These are phyloP conservation scores for Mucor racemosus DNA, from an alignment of 371 early-diverging fungal species.

Conservation along the genomic window DNA sequence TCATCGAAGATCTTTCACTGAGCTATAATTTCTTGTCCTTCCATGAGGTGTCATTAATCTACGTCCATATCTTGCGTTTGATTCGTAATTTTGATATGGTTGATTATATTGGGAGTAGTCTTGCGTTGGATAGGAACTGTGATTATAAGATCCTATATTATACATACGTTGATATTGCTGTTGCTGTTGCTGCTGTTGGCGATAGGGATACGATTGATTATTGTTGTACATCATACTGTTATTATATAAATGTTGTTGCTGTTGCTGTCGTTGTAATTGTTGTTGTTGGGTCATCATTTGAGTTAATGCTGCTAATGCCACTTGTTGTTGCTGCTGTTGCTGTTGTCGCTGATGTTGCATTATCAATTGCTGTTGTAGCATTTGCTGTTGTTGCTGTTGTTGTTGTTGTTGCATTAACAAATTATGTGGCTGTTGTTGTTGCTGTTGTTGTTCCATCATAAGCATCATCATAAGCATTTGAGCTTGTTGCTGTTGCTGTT, in stretches of 20 bases:
- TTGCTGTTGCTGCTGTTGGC: neutral
- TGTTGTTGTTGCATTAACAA: conserved; percentile 9
- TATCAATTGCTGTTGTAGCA: conserved; percentile 3
- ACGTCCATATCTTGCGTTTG: neutral
- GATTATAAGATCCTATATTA: neutral
- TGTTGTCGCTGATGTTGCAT: neutral
- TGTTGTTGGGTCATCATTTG: conserved; percentile 11
- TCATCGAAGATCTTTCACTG: conserved; percentile 12
- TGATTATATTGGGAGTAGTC: neutral
- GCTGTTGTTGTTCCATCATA: conserved; percentile 5
- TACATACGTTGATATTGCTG: neutral
- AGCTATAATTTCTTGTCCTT: conserved; percentile 5
- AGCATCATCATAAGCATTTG: conserved; percentile 10
- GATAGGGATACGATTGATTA: neutral
- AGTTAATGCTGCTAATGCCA: neutral
- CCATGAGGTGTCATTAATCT: neutral
- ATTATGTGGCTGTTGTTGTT: conserved; percentile 3
- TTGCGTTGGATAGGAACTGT: neutral
- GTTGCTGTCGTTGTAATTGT: neutral
- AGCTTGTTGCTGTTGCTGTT: neutral
- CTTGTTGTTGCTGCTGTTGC: neutral
- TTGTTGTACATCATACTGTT: neutral
- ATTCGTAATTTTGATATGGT: neutral
- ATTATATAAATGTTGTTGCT: neutral
- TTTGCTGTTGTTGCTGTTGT: conserved; percentile 9